phyloP scores from a whole-genome alignment of 2,329 filamentous ascomycete genomes.

The Ceratocystis variospora region DNA sequence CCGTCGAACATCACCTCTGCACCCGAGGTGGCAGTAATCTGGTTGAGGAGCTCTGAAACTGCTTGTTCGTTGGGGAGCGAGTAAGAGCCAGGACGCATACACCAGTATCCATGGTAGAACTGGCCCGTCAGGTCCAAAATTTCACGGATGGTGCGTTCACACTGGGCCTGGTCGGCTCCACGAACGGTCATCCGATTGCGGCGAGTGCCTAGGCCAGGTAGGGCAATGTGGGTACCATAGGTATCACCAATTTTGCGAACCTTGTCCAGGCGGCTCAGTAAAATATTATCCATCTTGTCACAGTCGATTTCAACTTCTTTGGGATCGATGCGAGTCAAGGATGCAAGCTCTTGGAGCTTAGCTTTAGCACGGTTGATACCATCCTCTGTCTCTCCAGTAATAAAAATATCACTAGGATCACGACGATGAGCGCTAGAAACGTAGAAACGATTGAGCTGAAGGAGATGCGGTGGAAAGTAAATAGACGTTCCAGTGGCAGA shows the following conservation, averaged over 20 bases:
- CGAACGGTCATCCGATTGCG: constrained; percentile 78
- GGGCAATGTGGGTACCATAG: constrained; percentile 88
- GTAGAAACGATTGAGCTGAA: constrained; percentile 78
- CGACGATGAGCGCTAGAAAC: constrained; percentile 68
- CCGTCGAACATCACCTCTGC: constrained; percentile 93
- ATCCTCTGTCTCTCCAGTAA: constrained; percentile 77
- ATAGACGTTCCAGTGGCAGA: constrained; percentile 91
- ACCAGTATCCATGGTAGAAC: constrained; percentile 96
- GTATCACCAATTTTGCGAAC: constrained; percentile 95
- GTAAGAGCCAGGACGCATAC: constrained; percentile 31
- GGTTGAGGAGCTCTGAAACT: constrained; percentile 55
- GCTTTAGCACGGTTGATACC: constrained; percentile 80
- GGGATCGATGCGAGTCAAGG: constrained; percentile 67
- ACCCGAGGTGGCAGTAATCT: constrained; percentile 92
- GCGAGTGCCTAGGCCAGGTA: constrained; percentile 76
- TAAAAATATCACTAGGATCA: constrained; percentile 82
- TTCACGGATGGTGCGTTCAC: constrained; percentile 87
- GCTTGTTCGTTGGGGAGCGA: constrained; percentile 10
- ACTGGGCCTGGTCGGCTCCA: constrained; percentile 81
- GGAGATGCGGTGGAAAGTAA: constrained; percentile 93
- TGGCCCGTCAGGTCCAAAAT: constrained; percentile 95
- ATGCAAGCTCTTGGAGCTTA: constrained; percentile 74
- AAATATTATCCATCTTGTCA: constrained; percentile 86
- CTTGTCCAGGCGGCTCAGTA: constrained; percentile 84
- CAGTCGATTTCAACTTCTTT: constrained; percentile 85